Base-by-base conservation (phyloP, 2,329 filamentous ascomycete species). In the Leptosphaerulina australis region DNA sequence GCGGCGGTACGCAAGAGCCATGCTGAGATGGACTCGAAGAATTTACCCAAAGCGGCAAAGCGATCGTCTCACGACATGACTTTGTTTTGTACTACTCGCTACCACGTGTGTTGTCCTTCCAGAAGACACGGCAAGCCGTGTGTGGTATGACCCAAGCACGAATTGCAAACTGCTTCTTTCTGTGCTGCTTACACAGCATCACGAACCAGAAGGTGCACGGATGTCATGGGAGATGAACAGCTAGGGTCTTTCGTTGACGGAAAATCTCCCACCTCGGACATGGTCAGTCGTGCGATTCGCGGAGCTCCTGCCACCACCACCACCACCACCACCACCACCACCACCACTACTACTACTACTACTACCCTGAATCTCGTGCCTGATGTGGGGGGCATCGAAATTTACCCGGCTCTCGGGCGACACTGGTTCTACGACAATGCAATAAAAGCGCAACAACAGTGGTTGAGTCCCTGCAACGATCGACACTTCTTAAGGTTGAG, bases 181-280 rank as follows among this genome's bases (percentile, higher is more conserved):
- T 41, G 29, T 37, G 15, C 30, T 45, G 48, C 36, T 24, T 35
- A 28, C 36, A 51, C 47, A 24, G 26, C 36, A 51, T 45, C 48
- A 41, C 41, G 41, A 38, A 45, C 39, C 33, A 31, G 26, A 28
- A 14, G n/a, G 21, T 20, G 48, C 41, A 51, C 48, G 21, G 48
- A 45, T 25, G 30, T 33, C 30, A 25, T 45, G 48, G 39, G 54
- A 59, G 59, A 64, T 62, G 58, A 58, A 56, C 54, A 39, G 35
- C 58, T 55, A 59, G 63, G 66, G 63, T 60, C 55, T 53, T n/a
- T 47, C 57, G 53, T 64, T 55, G 63, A 67, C 50, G 66, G 66
- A 64, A 67, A 68, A 66, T 66, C 60, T 66, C 39, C 60, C 56
- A 59, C 52, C 50, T 55, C 30, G 40, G 50, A 43, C 37, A 50